These are phyloP conservation scores for Kluyveromyces aestuarii DNA, from an alignment of 805 yeast species.

Conservation along the genomic window DNA sequence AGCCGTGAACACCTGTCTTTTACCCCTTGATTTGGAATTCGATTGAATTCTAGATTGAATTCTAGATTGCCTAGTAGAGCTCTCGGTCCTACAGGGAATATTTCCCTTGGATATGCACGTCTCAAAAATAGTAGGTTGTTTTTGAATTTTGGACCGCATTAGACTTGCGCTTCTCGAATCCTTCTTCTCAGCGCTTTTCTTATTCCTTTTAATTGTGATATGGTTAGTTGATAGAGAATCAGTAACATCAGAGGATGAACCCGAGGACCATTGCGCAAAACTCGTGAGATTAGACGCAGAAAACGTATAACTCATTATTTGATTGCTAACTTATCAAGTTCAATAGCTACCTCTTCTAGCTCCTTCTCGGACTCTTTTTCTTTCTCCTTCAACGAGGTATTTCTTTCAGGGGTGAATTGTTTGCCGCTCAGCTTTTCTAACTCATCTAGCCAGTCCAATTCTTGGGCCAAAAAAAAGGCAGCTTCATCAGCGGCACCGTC, in stretches of 20 bases:
- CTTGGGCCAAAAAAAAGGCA: conserved; percentile 42
- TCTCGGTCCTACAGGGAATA: not conserved
- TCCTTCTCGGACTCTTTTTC: not conserved
- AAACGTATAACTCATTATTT: not conserved
- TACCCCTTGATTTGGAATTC: not conserved
- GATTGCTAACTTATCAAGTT: not conserved
- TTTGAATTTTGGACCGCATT: not conserved
- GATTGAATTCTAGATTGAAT: not conserved
- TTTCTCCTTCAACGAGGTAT: not conserved
- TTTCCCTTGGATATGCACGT: not conserved
- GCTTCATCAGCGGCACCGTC: conserved; percentile 61
- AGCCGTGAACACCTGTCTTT: not conserved
- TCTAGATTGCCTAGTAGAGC: not conserved
- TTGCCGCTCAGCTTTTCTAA: conserved; percentile 34
- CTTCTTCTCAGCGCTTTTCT: not conserved
- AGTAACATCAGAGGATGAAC: not conserved
- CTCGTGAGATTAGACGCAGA: not conserved
- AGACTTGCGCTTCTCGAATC: not conserved
- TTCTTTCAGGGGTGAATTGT: not conserved
- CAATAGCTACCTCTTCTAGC: not conserved
- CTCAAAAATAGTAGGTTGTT: not conserved
- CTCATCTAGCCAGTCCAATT: conserved; percentile 59
- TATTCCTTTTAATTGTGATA: not conserved
- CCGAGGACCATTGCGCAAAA: not conserved
- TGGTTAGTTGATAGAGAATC: not conserved